Evolutionary conservation across 2,329 filamentous ascomycete genomes (phyloP).

Genomic region (Stagonosporopsis vannaccii): DNA sequence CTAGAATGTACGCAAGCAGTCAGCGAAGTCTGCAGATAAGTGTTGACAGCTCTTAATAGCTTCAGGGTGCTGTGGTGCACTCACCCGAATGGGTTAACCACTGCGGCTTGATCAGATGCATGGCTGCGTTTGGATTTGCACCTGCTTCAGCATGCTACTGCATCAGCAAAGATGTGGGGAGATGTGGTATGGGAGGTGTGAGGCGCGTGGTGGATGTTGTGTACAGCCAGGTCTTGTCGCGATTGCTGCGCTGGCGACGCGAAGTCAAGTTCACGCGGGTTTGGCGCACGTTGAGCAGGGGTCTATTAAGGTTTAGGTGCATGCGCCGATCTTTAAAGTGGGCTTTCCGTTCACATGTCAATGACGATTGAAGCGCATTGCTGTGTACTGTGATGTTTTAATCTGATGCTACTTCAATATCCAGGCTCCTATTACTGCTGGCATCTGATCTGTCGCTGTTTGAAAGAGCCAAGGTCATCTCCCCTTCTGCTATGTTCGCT

Average conservation of each 20-base stretch:
- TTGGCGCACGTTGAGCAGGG: slow-evolving; percentile 36
- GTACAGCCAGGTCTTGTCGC: slow-evolving; percentile 33
- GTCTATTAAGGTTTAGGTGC: slow-evolving; percentile 42
- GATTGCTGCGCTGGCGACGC: slow-evolving; percentile 43
- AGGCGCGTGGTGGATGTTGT: slow-evolving; percentile 24
- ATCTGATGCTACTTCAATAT: background rate
- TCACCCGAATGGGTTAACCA: slow-evolving; percentile 93
- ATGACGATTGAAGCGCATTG: background rate
- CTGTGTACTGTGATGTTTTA: background rate
- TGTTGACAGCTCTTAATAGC: slow-evolving; percentile 7
- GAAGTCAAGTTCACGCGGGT: slow-evolving; percentile 32
- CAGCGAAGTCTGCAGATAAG: slow-evolving; percentile 13
- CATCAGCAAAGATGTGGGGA: slow-evolving; percentile 31
- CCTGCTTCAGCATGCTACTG: slow-evolving; percentile 34
- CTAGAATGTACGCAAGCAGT: slow-evolving; percentile 53
- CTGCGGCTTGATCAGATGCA: slow-evolving; percentile 83
- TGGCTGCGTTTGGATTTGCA: slow-evolving; percentile 39
- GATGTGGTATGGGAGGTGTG: slow-evolving; percentile 10
- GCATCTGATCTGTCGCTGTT: background rate
- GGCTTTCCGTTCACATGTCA: slow-evolving; percentile 10
- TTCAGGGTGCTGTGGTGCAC: slow-evolving; percentile 35
- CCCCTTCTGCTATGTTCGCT: background rate
- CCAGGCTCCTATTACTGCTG: background rate
- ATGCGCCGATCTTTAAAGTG: slow-evolving; percentile 37
- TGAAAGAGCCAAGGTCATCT: background rate